Evolutionary conservation across 164 flowering plant species (phyloP).

Genomic region (Cinnamomum micranthum): DNA sequence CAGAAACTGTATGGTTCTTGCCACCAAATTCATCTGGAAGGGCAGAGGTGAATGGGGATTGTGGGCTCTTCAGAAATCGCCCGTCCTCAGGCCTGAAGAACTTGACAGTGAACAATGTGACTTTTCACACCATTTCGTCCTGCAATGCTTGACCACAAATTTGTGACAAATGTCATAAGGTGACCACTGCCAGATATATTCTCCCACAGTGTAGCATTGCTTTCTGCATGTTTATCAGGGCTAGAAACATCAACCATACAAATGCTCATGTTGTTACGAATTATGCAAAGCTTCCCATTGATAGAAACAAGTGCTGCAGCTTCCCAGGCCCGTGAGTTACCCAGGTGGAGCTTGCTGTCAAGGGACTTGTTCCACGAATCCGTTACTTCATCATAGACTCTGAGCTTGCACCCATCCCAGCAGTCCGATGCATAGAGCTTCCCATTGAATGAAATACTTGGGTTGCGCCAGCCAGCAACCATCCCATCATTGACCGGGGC

Average conservation of each 20-base stretch:
- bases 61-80: neutral
- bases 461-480: constrained; percentile 94
- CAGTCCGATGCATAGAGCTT: constrained; percentile 82
- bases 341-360: constrained; percentile 85
- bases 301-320: constrained; percentile 94
- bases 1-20: neutral
- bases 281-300: constrained; percentile 87
- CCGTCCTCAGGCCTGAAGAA: constrained; percentile 73
- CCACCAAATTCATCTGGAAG: neutral
- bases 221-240: constrained; percentile 53
- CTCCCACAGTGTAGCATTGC: constrained; percentile 40
- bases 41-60: too few species aligned
- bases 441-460: constrained; percentile 75
- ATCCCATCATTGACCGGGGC: constrained; percentile 60
- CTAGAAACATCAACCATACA: constrained; percentile 77
- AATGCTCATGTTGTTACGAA: constrained; percentile 95
- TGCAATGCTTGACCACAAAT: constrained; percentile 78
- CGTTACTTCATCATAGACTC: constrained; percentile 62
- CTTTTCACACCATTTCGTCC: constrained; percentile 74
- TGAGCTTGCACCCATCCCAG: constrained; percentile 86
- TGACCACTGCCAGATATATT: constrained; percentile 14
- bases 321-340: constrained; percentile 78
- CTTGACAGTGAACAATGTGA: constrained; percentile 94
- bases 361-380: constrained; percentile 80
- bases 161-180: constrained; percentile 13